Percentiles rank a stretch among this genome's conserved stretches.
Conservation (phyloP, 2,329 filamentous ascomycete species). For the Cytospora leucostoma region DNA sequence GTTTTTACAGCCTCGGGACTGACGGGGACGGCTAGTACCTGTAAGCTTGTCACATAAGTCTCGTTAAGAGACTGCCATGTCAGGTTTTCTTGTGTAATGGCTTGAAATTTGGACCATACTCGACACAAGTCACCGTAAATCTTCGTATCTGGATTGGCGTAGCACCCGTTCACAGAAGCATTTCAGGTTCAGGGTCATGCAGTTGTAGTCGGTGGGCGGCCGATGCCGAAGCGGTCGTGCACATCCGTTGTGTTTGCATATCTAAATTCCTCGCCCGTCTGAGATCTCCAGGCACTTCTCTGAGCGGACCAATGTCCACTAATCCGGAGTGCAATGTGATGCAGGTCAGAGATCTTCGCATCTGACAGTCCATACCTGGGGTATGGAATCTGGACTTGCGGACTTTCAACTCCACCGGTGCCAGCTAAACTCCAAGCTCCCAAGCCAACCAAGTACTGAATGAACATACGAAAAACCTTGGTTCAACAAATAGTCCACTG, state of each 20-base stretch:
- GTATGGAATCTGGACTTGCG: too few species aligned
- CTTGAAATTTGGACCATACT: constrained; percentile 51
- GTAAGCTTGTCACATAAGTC: constrained; percentile 37
- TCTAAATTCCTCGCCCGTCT: background rate
- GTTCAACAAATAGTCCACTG: too few species aligned
- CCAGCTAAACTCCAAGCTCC: too few species aligned
- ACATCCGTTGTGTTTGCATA: background rate
- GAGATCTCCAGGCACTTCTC: too few species aligned
- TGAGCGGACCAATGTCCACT: too few species aligned
- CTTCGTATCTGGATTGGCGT: constrained; percentile 52
- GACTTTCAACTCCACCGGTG: too few species aligned
- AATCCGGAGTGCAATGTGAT: background rate
- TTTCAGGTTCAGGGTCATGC: constrained; percentile 48
- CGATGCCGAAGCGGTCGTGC: background rate
- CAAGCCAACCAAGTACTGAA: too few species aligned
- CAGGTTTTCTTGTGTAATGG: constrained; percentile 49
- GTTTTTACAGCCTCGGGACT: too few species aligned
- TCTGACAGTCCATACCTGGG: too few species aligned
- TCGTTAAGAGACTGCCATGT: constrained; percentile 51
- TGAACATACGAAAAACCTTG: too few species aligned
- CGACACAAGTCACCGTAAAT: constrained; percentile 49
- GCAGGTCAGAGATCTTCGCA: background rate
- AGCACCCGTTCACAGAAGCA: constrained; percentile 51
- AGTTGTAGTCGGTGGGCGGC: constrained; percentile 34
- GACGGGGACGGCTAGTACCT: too few species aligned